These are phyloP conservation scores for Penicillium sp. DNA, from an alignment of 2,329 filamentous ascomycete species.

Conservation along the genomic window DNA sequence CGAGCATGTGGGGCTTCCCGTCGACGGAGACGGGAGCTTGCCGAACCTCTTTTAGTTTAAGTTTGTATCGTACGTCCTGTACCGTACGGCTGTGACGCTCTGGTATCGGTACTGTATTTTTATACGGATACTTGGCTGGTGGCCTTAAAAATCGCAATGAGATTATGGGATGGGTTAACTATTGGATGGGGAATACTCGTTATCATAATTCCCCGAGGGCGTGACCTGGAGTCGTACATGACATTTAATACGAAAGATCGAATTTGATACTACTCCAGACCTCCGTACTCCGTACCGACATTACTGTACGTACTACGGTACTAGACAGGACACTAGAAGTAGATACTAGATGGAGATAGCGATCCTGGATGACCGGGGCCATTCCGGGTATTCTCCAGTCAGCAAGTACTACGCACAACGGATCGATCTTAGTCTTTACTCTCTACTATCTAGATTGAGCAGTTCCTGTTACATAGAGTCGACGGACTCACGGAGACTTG, in stretches of 20 bases:
- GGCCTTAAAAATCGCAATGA: not conserved
- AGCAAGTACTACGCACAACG: not conserved
- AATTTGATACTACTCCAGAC: no score
- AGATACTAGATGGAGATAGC: not conserved
- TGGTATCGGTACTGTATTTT: not conserved
- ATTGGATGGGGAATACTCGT: not conserved
- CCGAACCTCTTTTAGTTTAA: conserved; percentile 8
- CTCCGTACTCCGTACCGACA: no score
- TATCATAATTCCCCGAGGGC: not conserved
- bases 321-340: no score
- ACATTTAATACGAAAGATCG: not conserved
- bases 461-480: not conserved
- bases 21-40: conserved; percentile 12
- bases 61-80: no score
- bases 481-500: not conserved
- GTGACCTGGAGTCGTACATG: not conserved
- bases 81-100: not conserved
- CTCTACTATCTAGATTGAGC: no score
- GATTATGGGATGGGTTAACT: not conserved
- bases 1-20: conserved; percentile 9
- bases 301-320: no score
- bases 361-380: not conserved
- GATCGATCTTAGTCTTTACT: no score
- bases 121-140: not conserved
- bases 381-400: not conserved